These are phyloP conservation scores for Hypholoma sublateritium DNA, from an alignment of 768 basidiomycete species.

Conservation along the genomic window DNA sequence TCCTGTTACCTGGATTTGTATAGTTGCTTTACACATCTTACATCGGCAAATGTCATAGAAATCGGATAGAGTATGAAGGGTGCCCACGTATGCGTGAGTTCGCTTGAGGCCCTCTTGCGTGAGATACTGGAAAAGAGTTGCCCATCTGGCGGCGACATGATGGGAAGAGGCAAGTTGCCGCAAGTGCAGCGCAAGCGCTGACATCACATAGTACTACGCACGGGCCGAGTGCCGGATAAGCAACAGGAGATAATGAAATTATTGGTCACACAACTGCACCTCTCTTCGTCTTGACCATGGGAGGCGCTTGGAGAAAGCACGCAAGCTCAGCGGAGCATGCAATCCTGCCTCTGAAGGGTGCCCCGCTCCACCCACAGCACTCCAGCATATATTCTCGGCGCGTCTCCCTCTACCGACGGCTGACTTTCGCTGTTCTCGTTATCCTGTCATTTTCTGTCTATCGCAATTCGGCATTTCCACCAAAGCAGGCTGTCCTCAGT, in stretches of 20 bases:
- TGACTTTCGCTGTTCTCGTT: not conserved
- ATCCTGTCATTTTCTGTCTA: not conserved
- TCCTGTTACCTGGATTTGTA: not conserved
- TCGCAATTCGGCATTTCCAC: not conserved
- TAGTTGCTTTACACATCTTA: not conserved
- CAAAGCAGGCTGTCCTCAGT: not conserved
- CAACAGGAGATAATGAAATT: too few relatives aligned
- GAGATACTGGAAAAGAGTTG: constrained; percentile 1
- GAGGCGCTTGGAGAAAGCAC: not conserved
- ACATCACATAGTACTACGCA: not conserved
- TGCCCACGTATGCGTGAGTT: not conserved
- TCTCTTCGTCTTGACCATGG: not conserved
- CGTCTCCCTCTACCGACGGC: not conserved
- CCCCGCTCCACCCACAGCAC: not conserved
- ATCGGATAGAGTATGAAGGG: too few relatives aligned
- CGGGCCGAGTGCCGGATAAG: too few relatives aligned
- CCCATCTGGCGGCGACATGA: constrained; percentile 12
- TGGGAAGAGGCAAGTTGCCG: not conserved
- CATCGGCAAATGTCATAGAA: not conserved
- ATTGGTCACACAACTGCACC: too few relatives aligned
- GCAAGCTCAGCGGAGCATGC: not conserved
- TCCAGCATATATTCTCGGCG: not conserved
- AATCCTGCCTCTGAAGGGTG: constrained; percentile 5
- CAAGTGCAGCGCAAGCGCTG: not conserved
- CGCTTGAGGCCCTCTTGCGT: not conserved